These are phyloP conservation scores for Puccinia horiana DNA, from an alignment of 1,284 basidiomycete species.

Conservation along the genomic window DNA sequence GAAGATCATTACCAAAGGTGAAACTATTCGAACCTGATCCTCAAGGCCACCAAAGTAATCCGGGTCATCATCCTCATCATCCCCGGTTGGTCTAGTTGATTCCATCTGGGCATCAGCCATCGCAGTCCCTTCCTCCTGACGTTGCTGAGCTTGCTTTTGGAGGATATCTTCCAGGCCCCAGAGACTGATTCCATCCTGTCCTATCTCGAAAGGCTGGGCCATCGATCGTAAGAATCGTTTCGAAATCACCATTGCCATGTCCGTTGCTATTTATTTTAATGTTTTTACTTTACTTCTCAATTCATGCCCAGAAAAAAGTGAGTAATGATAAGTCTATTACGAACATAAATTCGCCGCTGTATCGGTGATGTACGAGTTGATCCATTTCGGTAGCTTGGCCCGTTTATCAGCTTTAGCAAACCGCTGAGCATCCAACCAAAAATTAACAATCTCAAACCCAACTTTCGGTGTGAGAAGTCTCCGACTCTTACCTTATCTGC, in stretches of 20 bases:
- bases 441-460: not conserved
- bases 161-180: constrained; percentile 89
- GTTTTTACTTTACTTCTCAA: not conserved
- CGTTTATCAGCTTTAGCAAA: constrained; percentile 96
- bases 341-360: constrained; percentile 83
- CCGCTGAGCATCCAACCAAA: constrained; percentile 65
- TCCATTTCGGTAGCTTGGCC: constrained; percentile 96
- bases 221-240: constrained; percentile 97
- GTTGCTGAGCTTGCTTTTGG: constrained; percentile 76
- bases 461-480: not conserved
- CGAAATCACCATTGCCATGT: constrained; percentile 94
- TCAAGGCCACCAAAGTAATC: constrained; percentile 52
- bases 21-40: constrained; percentile 49
- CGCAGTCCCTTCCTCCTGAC: constrained; percentile 58
- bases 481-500: constrained; percentile 79
- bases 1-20: not conserved
- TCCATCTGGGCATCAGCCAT: constrained; percentile 49
- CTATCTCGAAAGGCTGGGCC: constrained; percentile 92
- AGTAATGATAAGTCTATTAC: not conserved
- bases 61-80: constrained; percentile 17
- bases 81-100: constrained; percentile 24
- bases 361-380: constrained; percentile 98
- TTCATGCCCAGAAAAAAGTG: not conserved
- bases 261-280: constrained; percentile 65
- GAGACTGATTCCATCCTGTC: constrained; percentile 87